phyloP scores from a whole-genome alignment of 139 green algal species.

The Micractinium sp. region DNA sequence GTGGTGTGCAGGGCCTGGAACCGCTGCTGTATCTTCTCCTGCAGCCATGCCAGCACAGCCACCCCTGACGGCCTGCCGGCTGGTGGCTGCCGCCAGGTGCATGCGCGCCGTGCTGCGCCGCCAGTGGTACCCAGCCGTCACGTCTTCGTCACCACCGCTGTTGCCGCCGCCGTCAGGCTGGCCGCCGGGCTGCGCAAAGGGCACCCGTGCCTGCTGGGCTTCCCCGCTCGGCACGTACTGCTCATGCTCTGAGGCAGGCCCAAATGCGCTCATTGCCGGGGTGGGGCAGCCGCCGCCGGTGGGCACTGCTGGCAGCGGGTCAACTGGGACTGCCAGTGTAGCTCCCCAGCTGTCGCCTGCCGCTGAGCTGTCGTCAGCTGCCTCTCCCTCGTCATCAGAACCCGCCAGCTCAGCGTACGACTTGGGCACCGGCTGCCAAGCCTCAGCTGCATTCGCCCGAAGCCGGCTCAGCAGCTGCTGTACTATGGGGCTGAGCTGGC shows the following conservation, averaged over 20 bases:
- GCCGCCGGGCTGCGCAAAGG: too few species aligned
- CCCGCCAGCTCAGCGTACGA: not conserved
- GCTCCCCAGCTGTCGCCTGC: not conserved
- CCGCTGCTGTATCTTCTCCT: not conserved
- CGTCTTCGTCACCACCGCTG: not conserved
- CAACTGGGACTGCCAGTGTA: not conserved
- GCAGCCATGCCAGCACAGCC: not conserved
- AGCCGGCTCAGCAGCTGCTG: constrained; percentile 12
- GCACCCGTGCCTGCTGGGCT: not conserved
- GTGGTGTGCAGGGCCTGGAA: not conserved
- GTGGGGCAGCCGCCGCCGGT: not conserved
- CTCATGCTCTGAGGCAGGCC: not conserved
- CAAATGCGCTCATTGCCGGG: not conserved
- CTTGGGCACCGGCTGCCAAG: not conserved
- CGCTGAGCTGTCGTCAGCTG: not conserved
- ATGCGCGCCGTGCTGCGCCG: not conserved
- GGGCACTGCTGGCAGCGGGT: not conserved
- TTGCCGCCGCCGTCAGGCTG: too few species aligned
- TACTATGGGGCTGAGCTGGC: constrained; percentile 7
- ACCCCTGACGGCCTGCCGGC: not conserved
- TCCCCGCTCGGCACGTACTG: not conserved
- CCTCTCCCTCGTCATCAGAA: not conserved
- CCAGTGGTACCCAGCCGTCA: not conserved
- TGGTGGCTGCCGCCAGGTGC: not conserved
- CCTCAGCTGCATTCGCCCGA: not conserved